These are phyloP conservation scores for Phlyctochytrium arcticum DNA, from an alignment of 192 early-diverging fungal species.

Conservation along the genomic window DNA sequence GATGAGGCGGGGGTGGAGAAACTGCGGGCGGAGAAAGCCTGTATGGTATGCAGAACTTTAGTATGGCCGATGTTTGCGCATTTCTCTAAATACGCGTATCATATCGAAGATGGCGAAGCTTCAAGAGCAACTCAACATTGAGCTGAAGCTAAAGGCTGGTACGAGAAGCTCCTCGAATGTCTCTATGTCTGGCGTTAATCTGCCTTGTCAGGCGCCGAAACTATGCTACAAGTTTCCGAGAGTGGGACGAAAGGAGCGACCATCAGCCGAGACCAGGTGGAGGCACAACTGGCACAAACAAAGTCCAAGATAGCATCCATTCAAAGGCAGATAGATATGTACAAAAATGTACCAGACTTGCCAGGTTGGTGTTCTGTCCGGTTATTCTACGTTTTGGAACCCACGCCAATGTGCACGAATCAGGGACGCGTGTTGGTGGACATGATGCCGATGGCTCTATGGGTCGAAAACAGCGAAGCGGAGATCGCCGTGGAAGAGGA, in stretches of 20 bases:
- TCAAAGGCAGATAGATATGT: slow-evolving; percentile 20
- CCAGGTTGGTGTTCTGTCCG: slow-evolving; percentile 1
- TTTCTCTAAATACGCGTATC: not conserved
- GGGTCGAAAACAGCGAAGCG: too few species aligned
- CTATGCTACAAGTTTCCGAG: slow-evolving; percentile 24
- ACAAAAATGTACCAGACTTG: slow-evolving; percentile 20
- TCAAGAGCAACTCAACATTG: slow-evolving; percentile 23
- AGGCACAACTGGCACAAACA: slow-evolving; percentile 16
- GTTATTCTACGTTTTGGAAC: slow-evolving; percentile 1
- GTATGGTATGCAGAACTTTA: slow-evolving; percentile 2
- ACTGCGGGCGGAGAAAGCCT: slow-evolving; percentile 15
- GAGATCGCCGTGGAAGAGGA: too few species aligned
- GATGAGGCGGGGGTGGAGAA: not conserved
- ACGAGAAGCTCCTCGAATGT: not conserved
- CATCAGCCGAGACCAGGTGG: slow-evolving; percentile 23
- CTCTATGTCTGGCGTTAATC: not conserved
- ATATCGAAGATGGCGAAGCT: slow-evolving; percentile 17
- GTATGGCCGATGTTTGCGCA: not conserved
- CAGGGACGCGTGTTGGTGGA: too few species aligned
- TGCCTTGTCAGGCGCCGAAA: slow-evolving; percentile 19
- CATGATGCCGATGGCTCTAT: too few species aligned
- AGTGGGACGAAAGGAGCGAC: slow-evolving; percentile 11
- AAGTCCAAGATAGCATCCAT: slow-evolving; percentile 22
- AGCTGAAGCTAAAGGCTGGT: slow-evolving; percentile 26
- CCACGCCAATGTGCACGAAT: too few species aligned